A percentile compares a stretch with the other conserved stretches of the same genome.
phyloP scores from a whole-genome alignment of 371 early-diverging fungal genomes.

The Mucor irregularis region DNA sequence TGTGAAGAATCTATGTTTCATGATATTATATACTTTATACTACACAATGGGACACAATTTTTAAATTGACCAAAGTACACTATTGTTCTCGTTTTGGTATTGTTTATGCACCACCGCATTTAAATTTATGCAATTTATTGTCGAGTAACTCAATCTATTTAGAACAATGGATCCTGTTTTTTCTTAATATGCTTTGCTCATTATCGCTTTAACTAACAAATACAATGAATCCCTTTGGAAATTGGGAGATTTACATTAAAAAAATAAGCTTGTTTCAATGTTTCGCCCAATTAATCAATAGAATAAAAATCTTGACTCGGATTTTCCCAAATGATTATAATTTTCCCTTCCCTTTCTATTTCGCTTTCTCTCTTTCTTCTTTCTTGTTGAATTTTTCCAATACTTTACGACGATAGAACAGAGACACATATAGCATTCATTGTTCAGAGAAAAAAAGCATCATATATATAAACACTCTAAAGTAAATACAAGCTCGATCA shows the following conservation, averaged over 20 bases:
- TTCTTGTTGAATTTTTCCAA: background rate
- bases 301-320: background rate
- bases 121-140: too few species aligned
- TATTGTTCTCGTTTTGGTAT: too few species aligned
- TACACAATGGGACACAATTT: background rate
- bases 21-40: background rate
- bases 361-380: background rate
- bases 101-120: too few species aligned
- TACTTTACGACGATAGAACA: too few species aligned
- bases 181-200: too few species aligned
- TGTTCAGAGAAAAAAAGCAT: too few species aligned
- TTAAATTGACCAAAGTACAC: too few species aligned
- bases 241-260: background rate
- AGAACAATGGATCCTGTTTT: too few species aligned
- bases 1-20: background rate
- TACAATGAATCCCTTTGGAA: background rate
- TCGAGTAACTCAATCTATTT: too few species aligned
- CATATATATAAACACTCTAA: too few species aligned
- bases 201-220: background rate
- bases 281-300: slow-evolving; percentile 10
- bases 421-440: too few species aligned
- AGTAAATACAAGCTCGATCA: too few species aligned
- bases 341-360: background rate
- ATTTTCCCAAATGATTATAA: background rate
- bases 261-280: slow-evolving; percentile 9